Evolutionary conservation across 2,329 filamentous ascomycete species (phyloP).

Genomic region (Lachnellula hyalina): DNA sequence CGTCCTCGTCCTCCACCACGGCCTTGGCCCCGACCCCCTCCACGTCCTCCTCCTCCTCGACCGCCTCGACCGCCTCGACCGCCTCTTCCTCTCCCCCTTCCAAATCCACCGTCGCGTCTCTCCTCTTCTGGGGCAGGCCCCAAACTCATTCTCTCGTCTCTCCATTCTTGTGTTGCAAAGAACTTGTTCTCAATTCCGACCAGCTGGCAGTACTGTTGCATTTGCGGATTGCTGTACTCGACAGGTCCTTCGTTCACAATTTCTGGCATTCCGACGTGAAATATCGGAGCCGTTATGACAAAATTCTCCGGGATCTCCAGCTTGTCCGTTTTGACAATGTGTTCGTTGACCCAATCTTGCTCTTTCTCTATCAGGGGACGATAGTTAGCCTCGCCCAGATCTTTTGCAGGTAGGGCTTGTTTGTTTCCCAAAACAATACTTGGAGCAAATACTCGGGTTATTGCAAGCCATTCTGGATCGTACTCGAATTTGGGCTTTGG

Average conservation of each 20-base stretch:
- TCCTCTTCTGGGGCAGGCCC: constrained; percentile 47
- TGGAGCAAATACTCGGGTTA: constrained; percentile 73
- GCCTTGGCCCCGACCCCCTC: constrained; percentile 26
- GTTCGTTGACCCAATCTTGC: constrained; percentile 72
- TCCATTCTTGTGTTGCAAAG: constrained; percentile 67
- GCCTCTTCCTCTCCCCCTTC: constrained; percentile 28
- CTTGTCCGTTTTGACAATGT: constrained; percentile 59
- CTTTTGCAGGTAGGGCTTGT: constrained; percentile 44
- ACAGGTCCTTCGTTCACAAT: constrained; percentile 57
- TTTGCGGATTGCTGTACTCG: constrained; percentile 87
- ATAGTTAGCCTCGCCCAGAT: constrained; percentile 68
- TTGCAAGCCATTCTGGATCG: constrained; percentile 93
- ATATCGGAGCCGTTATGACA: constrained; percentile 65
- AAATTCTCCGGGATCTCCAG: constrained; percentile 77
- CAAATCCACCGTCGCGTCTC: constrained; percentile 23
- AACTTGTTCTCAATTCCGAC: constrained; percentile 73
- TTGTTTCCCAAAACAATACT: constrained; percentile 60
- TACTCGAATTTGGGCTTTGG: constrained; percentile 45
- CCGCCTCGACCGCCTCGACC: constrained; percentile 32
- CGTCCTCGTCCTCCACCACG: constrained; percentile 31
- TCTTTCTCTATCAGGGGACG: constrained; percentile 61
- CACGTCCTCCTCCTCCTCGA: too few relatives aligned
- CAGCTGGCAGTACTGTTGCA: constrained; percentile 71
- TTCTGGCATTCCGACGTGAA: constrained; percentile 53
- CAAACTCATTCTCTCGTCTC: constrained; percentile 48